Evolutionary conservation across 1,284 basidiomycete species (phyloP).

Genomic region (Cutaneotrichosporon cavernicola): DNA sequence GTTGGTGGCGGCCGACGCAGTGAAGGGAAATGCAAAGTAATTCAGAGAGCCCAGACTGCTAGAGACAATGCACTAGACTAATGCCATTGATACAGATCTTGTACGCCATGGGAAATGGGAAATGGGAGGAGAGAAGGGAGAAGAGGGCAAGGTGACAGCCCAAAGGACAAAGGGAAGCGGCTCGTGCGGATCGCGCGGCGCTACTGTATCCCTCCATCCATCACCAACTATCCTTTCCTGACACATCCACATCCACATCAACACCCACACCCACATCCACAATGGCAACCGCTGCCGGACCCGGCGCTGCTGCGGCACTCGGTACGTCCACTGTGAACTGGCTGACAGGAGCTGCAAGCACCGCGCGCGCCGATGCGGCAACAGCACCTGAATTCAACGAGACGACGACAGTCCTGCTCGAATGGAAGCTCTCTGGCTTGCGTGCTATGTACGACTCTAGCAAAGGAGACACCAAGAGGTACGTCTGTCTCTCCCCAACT

Average conservation of each 20-base stretch:
- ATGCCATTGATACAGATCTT: too few relatives aligned
- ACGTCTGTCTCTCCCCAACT: slow-evolving; percentile 14
- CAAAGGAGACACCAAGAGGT: slow-evolving; percentile 52
- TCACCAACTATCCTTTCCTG: not conserved
- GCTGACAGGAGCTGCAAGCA: not conserved
- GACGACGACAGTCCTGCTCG: slow-evolving; percentile 65
- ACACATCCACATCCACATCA: not conserved
- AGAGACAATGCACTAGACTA: too few relatives aligned
- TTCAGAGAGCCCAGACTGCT: too few relatives aligned
- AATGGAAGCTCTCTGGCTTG: slow-evolving; percentile 70
- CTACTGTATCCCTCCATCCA: too few relatives aligned
- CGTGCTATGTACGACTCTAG: slow-evolving; percentile 70
- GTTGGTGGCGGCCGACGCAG: too few relatives aligned
- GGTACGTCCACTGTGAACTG: not conserved
- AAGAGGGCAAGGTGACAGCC: not conserved
- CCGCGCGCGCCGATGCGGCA: slow-evolving; percentile 1
- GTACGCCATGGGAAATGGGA: too few relatives aligned
- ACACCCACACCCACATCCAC: not conserved
- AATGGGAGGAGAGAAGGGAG: not conserved
- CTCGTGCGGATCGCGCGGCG: not conserved
- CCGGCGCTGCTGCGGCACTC: not conserved
- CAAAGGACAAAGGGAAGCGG: not conserved
- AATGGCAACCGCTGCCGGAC: not conserved
- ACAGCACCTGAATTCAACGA: slow-evolving; percentile 55
- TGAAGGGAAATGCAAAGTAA: too few relatives aligned